Conservation (phyloP, 2,329 filamentous ascomycete species). For the Aspergillus fructus region DNA sequence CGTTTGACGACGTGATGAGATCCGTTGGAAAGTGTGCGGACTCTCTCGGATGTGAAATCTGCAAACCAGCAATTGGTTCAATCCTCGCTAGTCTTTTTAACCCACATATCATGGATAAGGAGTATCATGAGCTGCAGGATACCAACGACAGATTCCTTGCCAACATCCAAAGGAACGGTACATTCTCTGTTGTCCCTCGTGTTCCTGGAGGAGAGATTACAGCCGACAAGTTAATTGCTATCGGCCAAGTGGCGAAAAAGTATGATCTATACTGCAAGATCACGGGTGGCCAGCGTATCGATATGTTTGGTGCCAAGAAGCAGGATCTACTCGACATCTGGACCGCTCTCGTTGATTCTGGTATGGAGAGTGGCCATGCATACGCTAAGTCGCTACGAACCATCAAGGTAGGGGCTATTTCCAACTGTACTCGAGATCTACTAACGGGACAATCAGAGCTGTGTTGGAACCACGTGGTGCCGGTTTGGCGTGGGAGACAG, state of each 20-base stretch:
- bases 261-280: constrained; percentile 88
- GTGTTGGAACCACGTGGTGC: constrained; percentile 89
- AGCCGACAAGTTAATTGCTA: constrained; percentile 77
- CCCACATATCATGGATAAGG: constrained; percentile 72
- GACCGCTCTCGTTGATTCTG: constrained; percentile 74
- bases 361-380: constrained; percentile 87
- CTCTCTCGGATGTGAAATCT: constrained; percentile 80
- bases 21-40: constrained; percentile 69
- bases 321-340: constrained; percentile 82
- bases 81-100: constrained; percentile 84
- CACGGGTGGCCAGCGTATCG: constrained; percentile 86
- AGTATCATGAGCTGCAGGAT: constrained; percentile 75
- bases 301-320: constrained; percentile 89
- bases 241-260: constrained; percentile 80
- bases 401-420: constrained; percentile 58
- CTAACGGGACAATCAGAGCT: constrained; percentile 54
- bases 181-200: constrained; percentile 82
- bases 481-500: constrained; percentile 85
- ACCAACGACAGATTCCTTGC: constrained; percentile 86
- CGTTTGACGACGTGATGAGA: constrained; percentile 74
- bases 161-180: constrained; percentile 90
- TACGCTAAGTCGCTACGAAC: constrained; percentile 88
- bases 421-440: neutral
- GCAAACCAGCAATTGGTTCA: constrained; percentile 78
- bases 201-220: constrained; percentile 85